Evolutionary conservation across 805 yeast genomes (phyloP).

Genomic region (Kuraishia ogatae): DNA sequence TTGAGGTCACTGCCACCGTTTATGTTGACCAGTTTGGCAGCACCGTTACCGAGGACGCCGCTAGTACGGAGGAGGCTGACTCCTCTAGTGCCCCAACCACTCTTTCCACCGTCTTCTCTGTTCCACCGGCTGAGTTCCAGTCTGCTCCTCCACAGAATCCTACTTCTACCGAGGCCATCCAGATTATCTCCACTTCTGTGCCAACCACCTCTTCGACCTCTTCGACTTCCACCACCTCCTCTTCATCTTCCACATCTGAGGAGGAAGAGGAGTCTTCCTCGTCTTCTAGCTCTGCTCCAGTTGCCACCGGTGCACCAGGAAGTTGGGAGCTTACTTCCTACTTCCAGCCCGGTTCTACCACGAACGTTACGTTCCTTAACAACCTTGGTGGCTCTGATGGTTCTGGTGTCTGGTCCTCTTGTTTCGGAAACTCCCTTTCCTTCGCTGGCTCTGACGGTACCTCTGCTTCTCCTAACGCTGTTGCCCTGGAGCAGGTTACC

Average conservation of each 20-base stretch:
- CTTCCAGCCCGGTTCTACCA: constrained; percentile 63
- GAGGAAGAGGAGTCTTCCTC: constrained; percentile 12
- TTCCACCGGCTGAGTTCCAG: constrained; percentile 9
- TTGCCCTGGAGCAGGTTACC: constrained; percentile 59
- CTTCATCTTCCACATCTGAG: constrained; percentile 10
- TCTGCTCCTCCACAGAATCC: constrained; percentile 3
- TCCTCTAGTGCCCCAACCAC: constrained; percentile 19
- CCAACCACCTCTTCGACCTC: constrained; percentile 11
- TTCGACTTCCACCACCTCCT: constrained; percentile 8
- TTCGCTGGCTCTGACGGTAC: constrained; percentile 74
- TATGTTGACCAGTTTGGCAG: constrained; percentile 54
- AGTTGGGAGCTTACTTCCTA: constrained; percentile 72
- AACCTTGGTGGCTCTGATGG: constrained; percentile 75
- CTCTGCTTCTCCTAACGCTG: constrained; percentile 61
- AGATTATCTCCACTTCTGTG: neutral
- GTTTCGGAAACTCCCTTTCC: constrained; percentile 90
- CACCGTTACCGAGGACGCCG: constrained; percentile 19
- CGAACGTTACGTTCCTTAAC: constrained; percentile 78
- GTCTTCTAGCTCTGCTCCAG: constrained; percentile 23
- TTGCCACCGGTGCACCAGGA: constrained; percentile 33
- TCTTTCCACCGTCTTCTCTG: constrained; percentile 16
- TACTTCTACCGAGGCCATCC: neutral
- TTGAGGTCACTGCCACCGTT: constrained; percentile 74
- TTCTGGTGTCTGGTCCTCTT: constrained; percentile 80
- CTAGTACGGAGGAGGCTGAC: constrained; percentile 17